These are phyloP conservation scores for Lolium multiflorum DNA, from an alignment of 176 grass and related monocot species.

Conservation along the genomic window DNA sequence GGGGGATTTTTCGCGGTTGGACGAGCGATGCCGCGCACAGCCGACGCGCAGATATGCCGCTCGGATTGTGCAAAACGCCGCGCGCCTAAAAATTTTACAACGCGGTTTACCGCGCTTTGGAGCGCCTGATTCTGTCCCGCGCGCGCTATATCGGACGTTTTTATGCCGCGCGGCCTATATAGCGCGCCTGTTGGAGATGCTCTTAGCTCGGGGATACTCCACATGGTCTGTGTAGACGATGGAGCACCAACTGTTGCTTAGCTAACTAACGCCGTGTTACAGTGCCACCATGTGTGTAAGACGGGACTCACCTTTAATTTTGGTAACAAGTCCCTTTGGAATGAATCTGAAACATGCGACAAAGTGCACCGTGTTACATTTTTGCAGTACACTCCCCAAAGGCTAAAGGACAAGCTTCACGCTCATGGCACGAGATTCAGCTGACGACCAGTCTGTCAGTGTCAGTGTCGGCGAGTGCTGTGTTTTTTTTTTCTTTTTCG, in stretches of 20 bases:
- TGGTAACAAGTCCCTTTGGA: background rate
- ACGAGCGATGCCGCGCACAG: no score
- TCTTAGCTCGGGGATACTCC: background rate
- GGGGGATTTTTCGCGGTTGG: no score
- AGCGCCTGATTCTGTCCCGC: no score
- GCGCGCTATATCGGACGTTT: no score
- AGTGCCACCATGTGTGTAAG: background rate
- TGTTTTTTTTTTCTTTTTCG: background rate
- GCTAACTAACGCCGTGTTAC: no score
- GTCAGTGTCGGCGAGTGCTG: background rate
- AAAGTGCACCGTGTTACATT: background rate
- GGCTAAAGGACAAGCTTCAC: background rate
- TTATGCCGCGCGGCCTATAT: no score
- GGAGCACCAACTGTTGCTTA: slow-evolving; percentile 6
- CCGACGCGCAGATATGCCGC: no score
- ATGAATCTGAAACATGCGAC: background rate
- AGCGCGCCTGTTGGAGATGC: no score
- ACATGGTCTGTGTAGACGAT: background rate
- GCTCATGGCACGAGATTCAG: background rate
- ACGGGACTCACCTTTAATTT: no score
- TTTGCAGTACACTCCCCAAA: background rate
- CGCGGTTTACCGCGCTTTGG: no score
- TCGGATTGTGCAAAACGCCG: no score
- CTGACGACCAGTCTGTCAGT: slow-evolving; percentile 13
- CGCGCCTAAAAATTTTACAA: no score